Evolutionary conservation across 768 basidiomycete species (phyloP), one percentile per base, ranked within the genome.

Genomic region (Termitomyces sp.): DNA sequence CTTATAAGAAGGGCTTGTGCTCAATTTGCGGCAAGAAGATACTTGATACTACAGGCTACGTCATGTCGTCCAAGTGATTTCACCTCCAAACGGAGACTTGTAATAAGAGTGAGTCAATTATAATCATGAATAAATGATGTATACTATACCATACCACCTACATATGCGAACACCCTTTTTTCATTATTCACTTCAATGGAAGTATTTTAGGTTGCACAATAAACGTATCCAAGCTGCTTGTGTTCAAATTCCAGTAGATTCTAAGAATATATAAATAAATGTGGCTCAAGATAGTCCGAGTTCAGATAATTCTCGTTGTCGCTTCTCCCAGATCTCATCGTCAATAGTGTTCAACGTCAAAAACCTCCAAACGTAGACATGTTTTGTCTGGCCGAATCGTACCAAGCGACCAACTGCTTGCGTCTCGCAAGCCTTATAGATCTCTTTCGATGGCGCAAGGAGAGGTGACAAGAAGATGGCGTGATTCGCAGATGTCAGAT

Each of bases 391-490:
- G 7, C 93, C 93, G 66, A 84, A 95, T 36, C 93, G 82, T 62
- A 90, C 83, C 69, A 90, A 73, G 65, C 93, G 85, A 61, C 94
- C 88, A 56, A 95, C 82, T 10, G 91, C 89, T 72, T 94, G 86
- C 8, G 90, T 88, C 73, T 89, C 83, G 69, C 85, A 85, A 51
- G 92, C 90, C 44, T 86, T 84, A 67, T 96, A 97, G 47, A 89
- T 87, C 70, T 94, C 88, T 69, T 90, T 84, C 20, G 86, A 83
- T 10, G 82, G 81, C 0, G 93, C 86, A 37, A 95, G 87, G 39
- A 98, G 80, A 9, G 95, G 95, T 10, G 92, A 94, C 55, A 98
- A 77, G 79, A 98, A 98, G 69, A 97, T 88, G 37, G 93, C 94
- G 67, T 95, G 93, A 72, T 94, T 98, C 20, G 95, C 95, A 36